A percentile compares a stretch with the other conserved stretches of the same genome.
These are phyloP conservation scores for Cytospora mali DNA, from an alignment of 2,329 filamentous ascomycete species.

Conservation along the genomic window DNA sequence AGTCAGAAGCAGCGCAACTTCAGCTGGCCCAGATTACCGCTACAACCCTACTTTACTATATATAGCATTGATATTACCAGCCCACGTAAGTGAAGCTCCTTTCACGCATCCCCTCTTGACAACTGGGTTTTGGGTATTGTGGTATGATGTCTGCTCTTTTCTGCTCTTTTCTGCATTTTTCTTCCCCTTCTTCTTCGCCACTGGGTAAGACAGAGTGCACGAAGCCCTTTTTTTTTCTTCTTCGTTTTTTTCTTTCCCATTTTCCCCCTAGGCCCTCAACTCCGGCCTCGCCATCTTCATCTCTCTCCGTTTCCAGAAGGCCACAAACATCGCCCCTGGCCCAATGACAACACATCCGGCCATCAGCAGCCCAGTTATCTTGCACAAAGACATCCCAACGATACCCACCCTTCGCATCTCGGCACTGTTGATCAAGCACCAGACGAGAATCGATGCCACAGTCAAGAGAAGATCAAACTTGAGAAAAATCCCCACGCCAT, in stretches of 20 bases:
- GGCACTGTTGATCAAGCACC: conserved; percentile 5
- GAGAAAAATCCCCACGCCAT: conserved; percentile 11
- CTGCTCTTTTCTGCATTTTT: neutral
- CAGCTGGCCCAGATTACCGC: too few species aligned
- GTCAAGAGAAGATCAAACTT: conserved; percentile 11
- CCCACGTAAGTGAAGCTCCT: neutral
- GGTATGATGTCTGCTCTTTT: neutral
- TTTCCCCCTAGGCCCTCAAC: neutral
- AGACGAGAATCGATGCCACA: neutral
- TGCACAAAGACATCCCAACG: neutral
- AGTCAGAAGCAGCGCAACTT: too few species aligned
- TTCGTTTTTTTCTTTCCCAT: neutral
- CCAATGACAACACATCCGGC: conserved; percentile 4
- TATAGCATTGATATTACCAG: neutral
- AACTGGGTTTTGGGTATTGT: neutral
- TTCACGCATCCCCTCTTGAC: neutral
- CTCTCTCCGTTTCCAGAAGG: conserved; percentile 17
- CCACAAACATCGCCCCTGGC: conserved; percentile 9
- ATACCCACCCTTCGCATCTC: conserved; percentile 10
- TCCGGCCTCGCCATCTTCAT: conserved; percentile 11
- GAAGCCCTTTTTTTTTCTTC: neutral
- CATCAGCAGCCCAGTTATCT: neutral
- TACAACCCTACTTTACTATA: too few species aligned
- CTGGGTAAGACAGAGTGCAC: neutral
- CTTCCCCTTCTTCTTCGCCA: neutral